Base-by-base conservation (phyloP, 495 filamentous ascomycete genomes). In the Cryomyces minteri region DNA sequence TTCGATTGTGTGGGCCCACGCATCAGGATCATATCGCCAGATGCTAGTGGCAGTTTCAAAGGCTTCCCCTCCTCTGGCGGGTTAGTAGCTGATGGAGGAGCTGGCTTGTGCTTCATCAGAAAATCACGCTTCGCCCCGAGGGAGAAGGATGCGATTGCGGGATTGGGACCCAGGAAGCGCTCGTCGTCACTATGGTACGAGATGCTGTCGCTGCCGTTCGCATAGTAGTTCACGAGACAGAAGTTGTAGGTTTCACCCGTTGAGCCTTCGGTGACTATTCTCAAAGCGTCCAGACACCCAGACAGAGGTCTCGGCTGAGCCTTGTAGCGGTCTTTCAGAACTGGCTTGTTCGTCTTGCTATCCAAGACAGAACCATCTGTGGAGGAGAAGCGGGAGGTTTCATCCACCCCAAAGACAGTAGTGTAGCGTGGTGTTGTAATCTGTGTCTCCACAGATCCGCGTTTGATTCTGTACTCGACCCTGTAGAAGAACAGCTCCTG, bases 181-280 rank as follows among this genome's bases (percentile, higher is more conserved):
- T 85, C 82, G 52, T 84, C 80, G 51, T 84, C 82, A 33, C 76
- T 79, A 55, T 84, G 79, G 56, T 79, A 88, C 28, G 73, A 64
- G 32, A 86, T 86, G 45, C 74, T 80, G 58, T 84, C 79, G 8
- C 70, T 59, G 2, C 79, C 80, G 30, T 64, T 67, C 32, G 76
- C 72, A 59, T 85, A 85, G 64, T 85, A 86, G 52, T 85, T 86
- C 6, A 85, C 77, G 2, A 86, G 65, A 45, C 72, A 73, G 61
- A 84, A 82, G 52, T 88, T 86, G 58, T 79, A 86, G 4, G 47
- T 68, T 46, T 65, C 63, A n/a, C 64, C 64, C 2, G 78, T 80
- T 4, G 71, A 65, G 5, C 64, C 58, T 58, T 84, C 75, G 5
- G 77, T 72, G 32, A 67, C 53, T 32, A 56, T 56, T 4, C 72